phyloP scores from a whole-genome alignment of 176 grass and related monocot species.

The Miscanthus lutarioriparius region DNA sequence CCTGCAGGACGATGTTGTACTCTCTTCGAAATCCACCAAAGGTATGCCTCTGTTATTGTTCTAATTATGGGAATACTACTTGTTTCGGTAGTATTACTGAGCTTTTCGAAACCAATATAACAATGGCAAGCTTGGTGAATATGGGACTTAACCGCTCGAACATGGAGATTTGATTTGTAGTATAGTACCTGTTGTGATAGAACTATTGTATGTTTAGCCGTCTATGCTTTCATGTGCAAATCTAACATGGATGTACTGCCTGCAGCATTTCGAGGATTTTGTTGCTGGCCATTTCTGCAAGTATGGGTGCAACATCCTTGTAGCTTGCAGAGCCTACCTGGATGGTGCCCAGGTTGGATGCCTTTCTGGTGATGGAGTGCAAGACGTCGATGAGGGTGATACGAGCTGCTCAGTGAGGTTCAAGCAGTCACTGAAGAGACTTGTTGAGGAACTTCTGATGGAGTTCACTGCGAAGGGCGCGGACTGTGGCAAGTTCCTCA shows the following conservation, averaged over 20 bases:
- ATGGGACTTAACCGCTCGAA: background rate
- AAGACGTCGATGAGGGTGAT: constrained; percentile 79
- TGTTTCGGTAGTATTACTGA: background rate
- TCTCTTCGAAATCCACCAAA: constrained; percentile 73
- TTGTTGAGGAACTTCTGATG: constrained; percentile 63
- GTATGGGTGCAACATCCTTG: constrained; percentile 58
- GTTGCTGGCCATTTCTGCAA: constrained; percentile 69
- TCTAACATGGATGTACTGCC: background rate
- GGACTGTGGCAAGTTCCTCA: constrained; percentile 57
- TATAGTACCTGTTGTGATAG: background rate
- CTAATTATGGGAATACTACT: background rate
- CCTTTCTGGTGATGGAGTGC: constrained; percentile 59
- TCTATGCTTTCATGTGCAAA: constrained; percentile 15
- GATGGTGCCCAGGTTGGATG: constrained; percentile 86
- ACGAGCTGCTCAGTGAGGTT: constrained; percentile 72
- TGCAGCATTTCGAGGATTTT: constrained; percentile 85
- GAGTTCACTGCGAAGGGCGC: constrained; percentile 63
- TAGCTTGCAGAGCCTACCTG: constrained; percentile 77
- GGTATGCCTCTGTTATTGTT: constrained; percentile 45
- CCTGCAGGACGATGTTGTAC: constrained; percentile 88
- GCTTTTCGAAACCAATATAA: background rate
- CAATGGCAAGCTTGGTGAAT: background rate
- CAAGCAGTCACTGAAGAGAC: constrained; percentile 55
- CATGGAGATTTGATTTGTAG: background rate
- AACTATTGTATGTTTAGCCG: background rate